These are phyloP conservation scores for Posidonia australis DNA, from an alignment of 106 monocot species.

Conservation along the genomic window DNA sequence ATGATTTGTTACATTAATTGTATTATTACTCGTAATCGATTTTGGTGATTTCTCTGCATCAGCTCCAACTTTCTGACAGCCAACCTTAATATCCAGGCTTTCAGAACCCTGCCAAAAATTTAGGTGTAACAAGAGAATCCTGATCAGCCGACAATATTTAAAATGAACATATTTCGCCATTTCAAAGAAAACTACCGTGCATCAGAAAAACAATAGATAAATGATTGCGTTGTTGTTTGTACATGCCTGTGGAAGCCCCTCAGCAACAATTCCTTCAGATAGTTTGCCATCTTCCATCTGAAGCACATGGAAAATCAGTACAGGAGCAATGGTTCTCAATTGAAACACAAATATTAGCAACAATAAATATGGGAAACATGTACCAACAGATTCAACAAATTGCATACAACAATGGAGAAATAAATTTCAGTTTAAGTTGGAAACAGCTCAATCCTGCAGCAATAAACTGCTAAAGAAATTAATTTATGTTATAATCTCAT, in stretches of 20 bases:
- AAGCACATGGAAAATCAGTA: background rate
- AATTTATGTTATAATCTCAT: no score
- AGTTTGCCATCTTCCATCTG: background rate
- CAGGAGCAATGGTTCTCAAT: background rate
- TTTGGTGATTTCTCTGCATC: background rate
- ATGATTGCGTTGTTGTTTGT: background rate
- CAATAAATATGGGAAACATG: no score
- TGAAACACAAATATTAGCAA: background rate
- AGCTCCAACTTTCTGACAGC: background rate
- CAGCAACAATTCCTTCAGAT: slow-evolving; percentile 1
- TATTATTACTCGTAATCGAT: background rate
- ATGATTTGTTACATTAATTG: background rate
- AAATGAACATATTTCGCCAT: background rate
- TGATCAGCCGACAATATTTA: no score
- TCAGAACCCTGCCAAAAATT: background rate
- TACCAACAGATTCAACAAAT: no score
- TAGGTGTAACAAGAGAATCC: no score
- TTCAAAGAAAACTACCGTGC: background rate
- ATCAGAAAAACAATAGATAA: background rate
- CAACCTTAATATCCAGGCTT: background rate
- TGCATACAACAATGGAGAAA: no score
- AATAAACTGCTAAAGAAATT: no score
- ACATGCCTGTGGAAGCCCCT: slow-evolving; percentile 1
- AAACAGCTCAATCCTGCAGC: no score
- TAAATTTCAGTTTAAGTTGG: no score